Evolutionary conservation across 345 rosid genomes (phyloP), one percentile per base, ranked within the genome.

Genomic region (Lepidium didymum): DNA sequence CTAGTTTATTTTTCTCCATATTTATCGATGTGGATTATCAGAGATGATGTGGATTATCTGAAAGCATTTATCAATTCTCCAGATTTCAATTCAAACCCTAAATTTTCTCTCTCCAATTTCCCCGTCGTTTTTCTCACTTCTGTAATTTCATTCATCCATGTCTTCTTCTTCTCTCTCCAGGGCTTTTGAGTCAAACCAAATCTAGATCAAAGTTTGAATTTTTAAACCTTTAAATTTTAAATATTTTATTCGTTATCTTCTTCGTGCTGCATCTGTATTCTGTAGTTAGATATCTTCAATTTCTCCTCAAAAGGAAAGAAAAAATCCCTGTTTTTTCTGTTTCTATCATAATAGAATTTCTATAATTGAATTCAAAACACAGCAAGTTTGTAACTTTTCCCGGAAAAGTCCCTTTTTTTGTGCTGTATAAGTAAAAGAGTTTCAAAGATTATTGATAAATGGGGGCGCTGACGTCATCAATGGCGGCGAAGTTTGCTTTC

Each of bases 401-500:
- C 0, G 29, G 9, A 21, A 56, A 67, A 25, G 21, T 6, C 31
- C 0, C 3, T 4, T 21, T 36, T 44, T 10, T 4, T 44, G 4
- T 49, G 9, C 40, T 29, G 8, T 29, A 25, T 10, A 29, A 16
- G 27, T 8, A 60, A 5, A 5, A 23, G 38, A 57, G 54, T 27
- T 2, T 60, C 10, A 11, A 2, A 44, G 8, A 5, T 43, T 7
- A 0, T 42, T 43, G 23, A 1, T 15, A 36, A 31, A 91, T 92
- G 98, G 98, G 98, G 56, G 89, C 77, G 66, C 87, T 92, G 81
- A 93, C 96, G 74, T 93, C 98, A 67, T 77, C 97, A 19, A 76
- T 93, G 81, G 98, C 97, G 57, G 90, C 97, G 47, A 93, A 90
- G 80, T 93, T 93, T 44, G 97, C 98, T 5, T 93, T 93, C 72